Conservation (phyloP, 1,284 basidiomycete genomes). For the Leccinum insolens region DNA sequence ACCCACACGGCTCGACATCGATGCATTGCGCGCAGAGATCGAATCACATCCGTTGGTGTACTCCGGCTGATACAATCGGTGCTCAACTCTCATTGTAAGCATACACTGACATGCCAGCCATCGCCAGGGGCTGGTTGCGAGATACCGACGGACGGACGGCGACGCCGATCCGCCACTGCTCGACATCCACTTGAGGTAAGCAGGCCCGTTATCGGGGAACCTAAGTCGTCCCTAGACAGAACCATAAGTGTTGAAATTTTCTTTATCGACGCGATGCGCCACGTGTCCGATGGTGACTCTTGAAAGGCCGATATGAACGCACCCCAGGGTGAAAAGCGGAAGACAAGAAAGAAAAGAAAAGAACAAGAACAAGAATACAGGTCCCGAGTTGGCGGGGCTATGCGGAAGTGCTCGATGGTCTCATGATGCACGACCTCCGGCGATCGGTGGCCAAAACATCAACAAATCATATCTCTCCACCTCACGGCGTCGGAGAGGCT, state of each 20-base stretch:
- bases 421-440: not conserved
- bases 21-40: not conserved
- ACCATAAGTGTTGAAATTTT: not conserved
- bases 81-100: not conserved
- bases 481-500: not conserved
- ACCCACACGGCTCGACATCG: not conserved
- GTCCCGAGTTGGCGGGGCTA: not conserved
- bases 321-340: not conserved
- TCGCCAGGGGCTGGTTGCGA: not conserved
- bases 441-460: not conserved
- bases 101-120: not conserved
- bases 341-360: not conserved
- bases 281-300: slow-evolving; percentile 1
- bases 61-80: not conserved
- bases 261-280: not conserved
- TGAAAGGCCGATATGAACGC: slow-evolving; percentile 7
- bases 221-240: not conserved
- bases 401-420: not conserved
- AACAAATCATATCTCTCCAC: not conserved
- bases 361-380: not conserved
- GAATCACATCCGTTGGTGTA: slow-evolving; percentile 4
- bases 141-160: not conserved
- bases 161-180: not conserved
- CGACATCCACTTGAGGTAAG: not conserved
- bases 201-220: not conserved